Conservation (phyloP, 768 basidiomycete species). For the Termitomyces sp. region DNA sequence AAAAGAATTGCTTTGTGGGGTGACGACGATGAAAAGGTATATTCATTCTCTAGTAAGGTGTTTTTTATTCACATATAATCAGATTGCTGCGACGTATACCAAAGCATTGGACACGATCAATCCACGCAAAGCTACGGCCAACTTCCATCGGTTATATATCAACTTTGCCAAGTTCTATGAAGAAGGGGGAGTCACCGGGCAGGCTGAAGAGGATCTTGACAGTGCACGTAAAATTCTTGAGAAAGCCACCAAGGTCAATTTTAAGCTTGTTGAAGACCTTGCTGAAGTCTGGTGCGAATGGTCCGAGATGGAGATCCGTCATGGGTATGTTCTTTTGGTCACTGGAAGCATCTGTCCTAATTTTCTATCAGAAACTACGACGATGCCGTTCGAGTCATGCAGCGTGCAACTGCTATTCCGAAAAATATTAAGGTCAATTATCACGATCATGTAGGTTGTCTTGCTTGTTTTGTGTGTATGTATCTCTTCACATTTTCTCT, state of each 20-base stretch:
- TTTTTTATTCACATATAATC: not conserved
- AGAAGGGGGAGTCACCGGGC: slow-evolving; percentile 78
- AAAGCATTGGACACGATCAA: slow-evolving; percentile 83
- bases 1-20: slow-evolving; percentile 93
- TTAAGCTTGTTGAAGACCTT: slow-evolving; percentile 93
- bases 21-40: slow-evolving; percentile 88
- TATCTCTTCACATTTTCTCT: not conserved
- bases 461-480: not conserved
- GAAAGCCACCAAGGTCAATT: slow-evolving; percentile 87
- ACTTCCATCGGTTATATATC: slow-evolving; percentile 84
- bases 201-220: slow-evolving; percentile 77
- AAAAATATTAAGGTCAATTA: slow-evolving; percentile 89
- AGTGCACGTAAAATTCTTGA: slow-evolving; percentile 91
- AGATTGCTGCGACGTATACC: slow-evolving; percentile 94
- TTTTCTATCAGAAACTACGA: slow-evolving; percentile 78
- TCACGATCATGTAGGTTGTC: slow-evolving; percentile 77
- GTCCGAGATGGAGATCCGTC: slow-evolving; percentile 96
- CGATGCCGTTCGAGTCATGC: slow-evolving; percentile 93
- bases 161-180: slow-evolving; percentile 99
- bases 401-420: slow-evolving; percentile 87
- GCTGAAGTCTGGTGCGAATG: slow-evolving; percentile 99
- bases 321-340: slow-evolving; percentile 63
- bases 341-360: slow-evolving; percentile 1
- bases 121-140: slow-evolving; percentile 86
- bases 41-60: not conserved